These are phyloP conservation scores for Fusarium sp. DNA, from an alignment of 2,329 filamentous ascomycete species.

Conservation along the genomic window DNA sequence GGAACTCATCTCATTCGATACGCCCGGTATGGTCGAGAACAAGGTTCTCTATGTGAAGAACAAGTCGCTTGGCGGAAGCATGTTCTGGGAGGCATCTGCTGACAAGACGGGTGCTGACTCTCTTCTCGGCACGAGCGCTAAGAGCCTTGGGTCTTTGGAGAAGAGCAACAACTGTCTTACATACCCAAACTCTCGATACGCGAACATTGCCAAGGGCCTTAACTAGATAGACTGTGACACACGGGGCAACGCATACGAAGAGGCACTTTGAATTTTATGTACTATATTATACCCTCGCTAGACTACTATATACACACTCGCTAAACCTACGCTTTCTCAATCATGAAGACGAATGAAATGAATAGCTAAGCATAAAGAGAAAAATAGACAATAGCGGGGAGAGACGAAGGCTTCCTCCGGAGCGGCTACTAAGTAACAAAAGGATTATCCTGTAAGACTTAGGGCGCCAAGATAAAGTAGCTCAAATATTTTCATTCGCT, in stretches of 20 bases:
- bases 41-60: conserved; percentile 74
- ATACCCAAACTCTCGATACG: conserved; percentile 65
- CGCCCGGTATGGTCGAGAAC: conserved; percentile 63
- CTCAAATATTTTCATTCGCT: no score
- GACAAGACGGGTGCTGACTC: conserved; percentile 70
- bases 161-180: conserved; percentile 59
- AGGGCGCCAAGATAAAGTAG: no score
- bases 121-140: conserved; percentile 65
- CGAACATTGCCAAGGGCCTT: conserved; percentile 56
- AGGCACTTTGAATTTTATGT: not conserved
- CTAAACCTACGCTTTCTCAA: not conserved
- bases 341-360: not conserved
- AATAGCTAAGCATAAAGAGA: not conserved
- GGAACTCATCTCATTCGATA: conserved; percentile 79
- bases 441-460: no score
- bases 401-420: no score
- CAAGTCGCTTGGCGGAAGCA: conserved; percentile 73
- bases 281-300: not conserved
- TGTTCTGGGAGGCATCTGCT: conserved; percentile 86
- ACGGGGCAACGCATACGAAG: not conserved
- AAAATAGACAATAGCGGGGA: no score
- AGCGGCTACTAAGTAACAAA: no score
- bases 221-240: not conserved
- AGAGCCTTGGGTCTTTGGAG: conserved; percentile 55
- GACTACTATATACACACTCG: not conserved